These are phyloP conservation scores for Ophiosphaerella herpotricha DNA, from an alignment of 2,329 filamentous ascomycete species.

Conservation along the genomic window DNA sequence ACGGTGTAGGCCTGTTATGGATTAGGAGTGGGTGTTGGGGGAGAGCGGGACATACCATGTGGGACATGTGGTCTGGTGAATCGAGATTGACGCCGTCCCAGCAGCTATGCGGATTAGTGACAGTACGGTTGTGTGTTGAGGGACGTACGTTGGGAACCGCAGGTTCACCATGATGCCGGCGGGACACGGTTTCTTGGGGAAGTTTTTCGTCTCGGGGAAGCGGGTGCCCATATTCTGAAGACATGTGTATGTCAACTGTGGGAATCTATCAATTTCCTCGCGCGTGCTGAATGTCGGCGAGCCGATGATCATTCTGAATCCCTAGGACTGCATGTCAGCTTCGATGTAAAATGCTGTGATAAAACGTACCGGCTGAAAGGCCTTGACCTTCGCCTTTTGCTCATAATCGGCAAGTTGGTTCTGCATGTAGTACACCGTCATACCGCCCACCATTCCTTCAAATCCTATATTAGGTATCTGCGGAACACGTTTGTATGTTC, in stretches of 20 bases:
- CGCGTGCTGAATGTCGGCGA: constrained; percentile 23
- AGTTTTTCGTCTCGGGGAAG: constrained; percentile 47
- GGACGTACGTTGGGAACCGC: constrained; percentile 42
- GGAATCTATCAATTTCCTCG: constrained; percentile 45
- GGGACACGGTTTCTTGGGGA: constrained; percentile 47
- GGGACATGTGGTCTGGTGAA: constrained; percentile 28
- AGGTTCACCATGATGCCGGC: constrained; percentile 52
- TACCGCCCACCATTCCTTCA: constrained; percentile 28
- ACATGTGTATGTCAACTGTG: constrained; percentile 54
- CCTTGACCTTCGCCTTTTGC: constrained; percentile 47
- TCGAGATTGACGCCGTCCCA: constrained; percentile 33
- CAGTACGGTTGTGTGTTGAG: background rate
- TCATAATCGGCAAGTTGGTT: constrained; percentile 29
- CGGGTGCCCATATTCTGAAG: constrained; percentile 47
- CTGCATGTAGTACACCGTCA: constrained; percentile 39
- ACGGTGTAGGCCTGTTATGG: constrained; percentile 17
- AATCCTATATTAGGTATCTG: constrained; percentile 35
- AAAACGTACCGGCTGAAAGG: constrained; percentile 43
- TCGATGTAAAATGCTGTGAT: background rate
- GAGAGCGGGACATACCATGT: constrained; percentile 17
- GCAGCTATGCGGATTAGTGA: constrained; percentile 49
- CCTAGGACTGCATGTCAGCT: constrained; percentile 8
- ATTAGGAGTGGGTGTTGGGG: background rate
- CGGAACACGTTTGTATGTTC: constrained; percentile 30
- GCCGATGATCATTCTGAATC: constrained; percentile 39